A percentile compares a stretch with the other conserved stretches of the same genome.
These are phyloP conservation scores for Coelastrella sp. DNA, from an alignment of 139 green algal species.

Conservation along the genomic window DNA sequence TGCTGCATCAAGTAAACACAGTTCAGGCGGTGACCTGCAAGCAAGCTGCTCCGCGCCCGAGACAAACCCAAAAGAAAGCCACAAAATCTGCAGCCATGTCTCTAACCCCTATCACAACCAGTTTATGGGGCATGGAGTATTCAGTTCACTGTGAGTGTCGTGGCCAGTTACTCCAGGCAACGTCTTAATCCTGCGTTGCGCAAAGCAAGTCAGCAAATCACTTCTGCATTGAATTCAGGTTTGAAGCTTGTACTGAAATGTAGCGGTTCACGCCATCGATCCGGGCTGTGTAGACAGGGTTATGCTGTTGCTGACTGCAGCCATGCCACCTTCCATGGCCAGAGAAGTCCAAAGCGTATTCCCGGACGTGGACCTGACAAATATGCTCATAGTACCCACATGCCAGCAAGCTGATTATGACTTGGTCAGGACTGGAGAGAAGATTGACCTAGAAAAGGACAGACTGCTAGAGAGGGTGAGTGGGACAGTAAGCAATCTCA, in stretches of 20 bases:
- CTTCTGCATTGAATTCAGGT: too few relatives aligned
- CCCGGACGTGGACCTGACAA: slow-evolving; percentile 43
- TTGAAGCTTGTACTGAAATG: too few relatives aligned
- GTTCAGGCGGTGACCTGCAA: too few relatives aligned
- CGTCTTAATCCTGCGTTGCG: too few relatives aligned
- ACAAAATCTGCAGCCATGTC: not conserved
- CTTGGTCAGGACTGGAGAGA: slow-evolving; percentile 83
- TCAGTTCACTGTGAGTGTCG: slow-evolving; percentile 70
- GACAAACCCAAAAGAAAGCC: not conserved
- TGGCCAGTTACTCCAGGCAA: too few relatives aligned
- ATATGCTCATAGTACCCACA: slow-evolving; percentile 85
- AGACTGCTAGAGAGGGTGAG: slow-evolving; percentile 80
- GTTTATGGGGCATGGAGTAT: slow-evolving; percentile 78
- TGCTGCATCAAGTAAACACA: too few relatives aligned
- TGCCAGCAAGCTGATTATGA: slow-evolving; percentile 88
- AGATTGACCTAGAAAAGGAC: slow-evolving; percentile 91
- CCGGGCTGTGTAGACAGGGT: not conserved
- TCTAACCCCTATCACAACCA: slow-evolving; percentile 49
- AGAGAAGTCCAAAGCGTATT: slow-evolving; percentile 64
- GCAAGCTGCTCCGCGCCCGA: not conserved
- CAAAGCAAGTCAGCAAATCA: too few relatives aligned
- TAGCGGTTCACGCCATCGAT: too few relatives aligned
- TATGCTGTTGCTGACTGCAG: slow-evolving; percentile 31
- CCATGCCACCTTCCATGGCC: slow-evolving; percentile 44
- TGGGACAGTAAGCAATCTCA: too few relatives aligned